phyloP scores from a whole-genome alignment of 257 asterid species.

The Plantago major region DNA sequence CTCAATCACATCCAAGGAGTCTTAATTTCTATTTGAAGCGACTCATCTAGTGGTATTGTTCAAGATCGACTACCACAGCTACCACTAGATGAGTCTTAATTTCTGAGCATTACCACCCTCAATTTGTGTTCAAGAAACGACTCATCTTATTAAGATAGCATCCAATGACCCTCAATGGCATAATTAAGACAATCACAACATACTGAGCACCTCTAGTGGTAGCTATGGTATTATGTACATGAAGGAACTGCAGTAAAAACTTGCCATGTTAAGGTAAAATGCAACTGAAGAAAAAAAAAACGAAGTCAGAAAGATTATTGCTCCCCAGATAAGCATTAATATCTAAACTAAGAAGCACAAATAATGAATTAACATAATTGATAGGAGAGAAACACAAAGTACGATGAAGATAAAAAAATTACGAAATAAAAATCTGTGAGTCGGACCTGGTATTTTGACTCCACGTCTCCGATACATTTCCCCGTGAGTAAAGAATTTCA shows the following conservation, averaged over 20 bases:
- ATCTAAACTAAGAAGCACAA: constrained; percentile 10
- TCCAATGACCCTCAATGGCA: not conserved
- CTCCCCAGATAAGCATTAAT: not conserved
- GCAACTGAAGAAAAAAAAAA: not conserved
- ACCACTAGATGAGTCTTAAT: no score
- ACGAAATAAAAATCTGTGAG: constrained; percentile 10
- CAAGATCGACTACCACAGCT: no score
- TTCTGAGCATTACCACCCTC: no score
- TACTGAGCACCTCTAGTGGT: no score
- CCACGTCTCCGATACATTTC: constrained; percentile 97
- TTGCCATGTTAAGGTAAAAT: constrained; percentile 7
- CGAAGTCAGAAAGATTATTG: not conserved
- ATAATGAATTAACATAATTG: not conserved
- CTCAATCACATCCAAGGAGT: not conserved
- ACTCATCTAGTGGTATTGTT: no score
- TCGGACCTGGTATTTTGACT: constrained; percentile 81
- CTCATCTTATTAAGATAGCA: not conserved
- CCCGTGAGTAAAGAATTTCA: constrained; percentile 95
- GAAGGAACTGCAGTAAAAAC: not conserved
- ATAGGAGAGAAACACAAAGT: not conserved
- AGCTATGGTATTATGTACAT: not conserved
- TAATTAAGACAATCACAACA: not conserved
- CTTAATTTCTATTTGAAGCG: no score
- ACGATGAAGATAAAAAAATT: no score
- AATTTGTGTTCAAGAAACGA: no score